Evolutionary conservation across 495 filamentous ascomycete genomes (phyloP), one percentile per base, ranked within the genome.

Genomic region (Aspergillus homomorphus): DNA sequence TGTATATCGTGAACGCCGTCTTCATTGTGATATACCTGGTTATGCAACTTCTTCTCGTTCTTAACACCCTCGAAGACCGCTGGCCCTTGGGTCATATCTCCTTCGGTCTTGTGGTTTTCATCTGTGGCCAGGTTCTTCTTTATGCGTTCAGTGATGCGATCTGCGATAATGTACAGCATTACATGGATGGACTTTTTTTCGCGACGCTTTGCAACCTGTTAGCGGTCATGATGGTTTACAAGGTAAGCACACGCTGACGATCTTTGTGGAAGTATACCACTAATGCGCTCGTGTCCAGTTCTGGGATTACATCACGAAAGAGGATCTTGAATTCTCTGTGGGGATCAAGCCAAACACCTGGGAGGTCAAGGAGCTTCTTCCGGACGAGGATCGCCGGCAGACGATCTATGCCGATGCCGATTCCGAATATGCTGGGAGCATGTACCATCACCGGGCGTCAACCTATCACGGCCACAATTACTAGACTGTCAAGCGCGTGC

Each of bases 181-280:
- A 97, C 64, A 69, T 99, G 49, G 94, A 99, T 68, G 94, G 93
- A 0, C 76, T 98, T 38, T 96, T 99, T 75, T 94, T 99, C 68
- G 89, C 92, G 15, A 96, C 92, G 0, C 87, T 92, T 61, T 93
- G 90, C 76, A 98, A 99, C 68, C 76, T 99, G 30, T 80, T 98
- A 10, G 93, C 87, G 2, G 93, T 98, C 52, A 99, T 99, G 94
- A 99, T 99, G 94, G 87, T 98, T 12, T 99, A 99, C 82, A 99
- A 99, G 87, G 91, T 91, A 79, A 54, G 78, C 69, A 41, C 19
- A 21, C 30, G n/a, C 28, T 45, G 19, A 23, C 41, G 16, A 12
- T 54, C 30, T 16, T 53, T 21, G 12, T 4, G 15, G 10, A 3
- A n/a, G 44, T 45, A 22, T 54, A 38, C 56, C 24, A 54, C 53